Base-by-base conservation (phyloP, 495 filamentous ascomycete genomes). In the Penicillium canescens region DNA sequence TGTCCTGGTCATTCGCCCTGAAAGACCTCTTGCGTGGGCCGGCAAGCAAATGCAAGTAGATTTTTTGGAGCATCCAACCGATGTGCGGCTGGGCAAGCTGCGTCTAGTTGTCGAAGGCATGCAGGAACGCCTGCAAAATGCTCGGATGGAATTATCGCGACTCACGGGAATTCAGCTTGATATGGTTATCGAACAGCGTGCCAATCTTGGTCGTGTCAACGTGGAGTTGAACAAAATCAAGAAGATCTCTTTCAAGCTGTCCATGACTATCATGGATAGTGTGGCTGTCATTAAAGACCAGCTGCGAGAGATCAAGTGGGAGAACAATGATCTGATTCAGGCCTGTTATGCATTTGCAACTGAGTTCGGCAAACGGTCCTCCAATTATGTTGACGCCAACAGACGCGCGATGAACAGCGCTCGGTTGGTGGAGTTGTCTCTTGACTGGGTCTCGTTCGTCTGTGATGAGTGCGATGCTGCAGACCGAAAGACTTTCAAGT, bases 241-340 rank as follows among this genome's bases (percentile, higher is more conserved):
- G 67, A 94, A 91, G 68, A 93, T 91, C 0, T 90, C 91, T 24
- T 98, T 95, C 78, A 95, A 94, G 69, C 77, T 98, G 33, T 96
- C 91, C n/a, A 96, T 96, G 73, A 89, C 92, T 10, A 98, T 98
- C 68, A 98, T 98, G 95, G 93, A 98, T 64, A 96, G 92, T 62
- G 94, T 98, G 49, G 91, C 93, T 59, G 87, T 89, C 46, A 93
- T 98, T 54, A 81, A 92, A 46, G 81, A 86, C 52, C 93, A 98
- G 70, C 56, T 78, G 4, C 68, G 53, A 38, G 91, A 91, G 16
- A 79, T 81, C 52, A 88, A 85, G 2, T 79, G 96, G 41, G 89
- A 95, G 50, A 97, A 93, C 63, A 92, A 96, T 55, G 94, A 98
- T 59, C 79, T 98, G 23, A 91, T 98, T 56, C 94, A 98, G 65